These are phyloP conservation scores for Sugiyamaella floridensis DNA, from an alignment of 805 yeast genomes.

Conservation along the genomic window DNA sequence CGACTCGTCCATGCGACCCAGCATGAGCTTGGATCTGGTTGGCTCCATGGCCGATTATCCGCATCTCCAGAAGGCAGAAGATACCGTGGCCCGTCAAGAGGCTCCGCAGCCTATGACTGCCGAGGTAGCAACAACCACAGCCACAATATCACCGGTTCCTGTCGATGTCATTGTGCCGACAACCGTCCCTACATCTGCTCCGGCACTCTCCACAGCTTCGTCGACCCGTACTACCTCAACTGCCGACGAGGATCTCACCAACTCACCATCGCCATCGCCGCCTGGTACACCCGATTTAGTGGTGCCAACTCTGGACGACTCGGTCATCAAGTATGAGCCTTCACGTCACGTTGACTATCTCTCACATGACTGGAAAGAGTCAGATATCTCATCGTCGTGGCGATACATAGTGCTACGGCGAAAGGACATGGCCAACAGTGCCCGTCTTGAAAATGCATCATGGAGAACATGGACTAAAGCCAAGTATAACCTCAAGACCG, in stretches of 20 bases:
- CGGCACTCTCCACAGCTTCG: neutral
- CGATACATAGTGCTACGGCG: conserved; percentile 78
- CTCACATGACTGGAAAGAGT: conserved; percentile 92
- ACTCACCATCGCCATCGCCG: conserved; percentile 12
- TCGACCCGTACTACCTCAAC: neutral
- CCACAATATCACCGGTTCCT: neutral
- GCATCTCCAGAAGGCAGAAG: conserved; percentile 12
- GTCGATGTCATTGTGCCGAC: neutral
- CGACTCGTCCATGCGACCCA: conserved; percentile 45
- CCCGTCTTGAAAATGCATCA: conserved; percentile 72
- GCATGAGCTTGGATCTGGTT: conserved; percentile 27
- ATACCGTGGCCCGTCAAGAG: neutral
- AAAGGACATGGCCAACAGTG: conserved; percentile 77
- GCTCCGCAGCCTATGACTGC: neutral
- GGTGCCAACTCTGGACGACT: conserved; percentile 51
- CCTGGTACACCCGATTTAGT: conserved; percentile 22
- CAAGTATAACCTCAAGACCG: conserved; percentile 57
- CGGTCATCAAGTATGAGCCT: conserved; percentile 72
- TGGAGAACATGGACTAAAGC: conserved; percentile 97
- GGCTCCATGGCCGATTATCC: conserved; percentile 22
- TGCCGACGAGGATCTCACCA: conserved; percentile 12
- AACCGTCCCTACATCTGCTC: conserved; percentile 1
- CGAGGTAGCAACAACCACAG: neutral
- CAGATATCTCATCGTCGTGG: conserved; percentile 93
- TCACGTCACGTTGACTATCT: conserved; percentile 89